phyloP scores from a whole-genome alignment of 2,329 filamentous ascomycete genomes.

The Thelonectria blattea region DNA sequence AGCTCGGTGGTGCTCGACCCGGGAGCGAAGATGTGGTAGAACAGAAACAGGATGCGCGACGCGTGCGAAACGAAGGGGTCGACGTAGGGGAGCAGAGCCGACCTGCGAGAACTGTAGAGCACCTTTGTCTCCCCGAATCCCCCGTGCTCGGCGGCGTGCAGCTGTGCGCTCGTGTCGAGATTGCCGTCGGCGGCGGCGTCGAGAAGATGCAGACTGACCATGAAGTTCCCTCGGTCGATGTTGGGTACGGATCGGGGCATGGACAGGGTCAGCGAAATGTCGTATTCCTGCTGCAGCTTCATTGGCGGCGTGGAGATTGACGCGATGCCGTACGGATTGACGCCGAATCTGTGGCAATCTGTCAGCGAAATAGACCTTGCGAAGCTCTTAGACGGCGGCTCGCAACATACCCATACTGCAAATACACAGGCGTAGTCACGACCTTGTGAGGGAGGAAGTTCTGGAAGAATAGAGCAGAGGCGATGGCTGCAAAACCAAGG shows the following conservation, averaged over 20 bases:
- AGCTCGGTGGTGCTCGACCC: conserved; percentile 68
- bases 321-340: conserved; percentile 60
- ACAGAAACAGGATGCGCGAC: conserved; percentile 66
- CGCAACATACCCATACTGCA: conserved; percentile 62
- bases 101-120: conserved; percentile 70
- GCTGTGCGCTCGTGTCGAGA: conserved; percentile 37
- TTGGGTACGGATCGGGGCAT: conserved; percentile 83
- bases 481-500: conserved; percentile 54
- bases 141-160: conserved; percentile 40
- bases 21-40: conserved; percentile 72
- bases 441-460: conserved; percentile 63
- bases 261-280: conserved; percentile 75
- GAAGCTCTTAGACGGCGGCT: not conserved
- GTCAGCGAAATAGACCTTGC: conserved; percentile 20
- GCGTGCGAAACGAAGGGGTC: conserved; percentile 71
- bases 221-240: conserved; percentile 85
- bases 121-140: conserved; percentile 48
- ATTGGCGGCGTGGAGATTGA: conserved; percentile 58
- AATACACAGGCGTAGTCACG: conserved; percentile 57
- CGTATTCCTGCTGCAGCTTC: conserved; percentile 79
- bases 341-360: conserved; percentile 47
- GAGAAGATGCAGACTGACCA: conserved; percentile 81
- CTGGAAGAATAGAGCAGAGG: conserved; percentile 61
- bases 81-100: conserved; percentile 80
- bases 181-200: conserved; percentile 45